These are phyloP conservation scores for Xanthoparmelia taractica DNA, from an alignment of 495 filamentous ascomycete species.

Conservation along the genomic window DNA sequence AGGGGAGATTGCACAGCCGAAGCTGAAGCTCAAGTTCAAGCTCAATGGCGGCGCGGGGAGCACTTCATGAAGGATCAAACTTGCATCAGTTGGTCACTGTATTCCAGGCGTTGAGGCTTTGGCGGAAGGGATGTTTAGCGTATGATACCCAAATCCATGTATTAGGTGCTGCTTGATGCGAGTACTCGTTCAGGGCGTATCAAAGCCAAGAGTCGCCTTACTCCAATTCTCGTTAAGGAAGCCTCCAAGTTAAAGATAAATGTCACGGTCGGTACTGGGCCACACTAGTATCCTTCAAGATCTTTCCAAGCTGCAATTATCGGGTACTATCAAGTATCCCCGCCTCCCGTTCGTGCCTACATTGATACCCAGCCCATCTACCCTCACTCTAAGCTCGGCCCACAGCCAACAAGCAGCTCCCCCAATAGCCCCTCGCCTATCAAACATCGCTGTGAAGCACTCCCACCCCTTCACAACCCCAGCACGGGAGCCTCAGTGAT, in stretches of 20 bases:
- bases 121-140: not conserved
- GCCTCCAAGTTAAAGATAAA: no score
- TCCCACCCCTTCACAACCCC: not conserved
- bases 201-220: not conserved
- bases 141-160: not conserved
- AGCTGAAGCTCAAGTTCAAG: constrained; percentile 12
- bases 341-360: not conserved
- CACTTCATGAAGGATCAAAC: not conserved
- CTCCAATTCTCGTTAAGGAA: no score
- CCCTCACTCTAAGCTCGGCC: not conserved
- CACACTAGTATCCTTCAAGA: not conserved
- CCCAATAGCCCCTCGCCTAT: not conserved
- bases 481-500: not conserved
- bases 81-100: not conserved
- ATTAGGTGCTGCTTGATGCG: not conserved
- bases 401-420: not conserved
- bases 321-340: not conserved
- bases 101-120: not conserved
- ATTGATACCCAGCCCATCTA: not conserved
- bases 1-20: constrained; percentile 5
- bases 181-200: not conserved
- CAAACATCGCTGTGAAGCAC: not conserved
- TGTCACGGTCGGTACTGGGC: not conserved
- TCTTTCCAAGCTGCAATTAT: not conserved
- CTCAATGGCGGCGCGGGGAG: not conserved